Base-by-base conservation (phyloP, 352 stramenopile species). In the Phytophthora vignae region DNA sequence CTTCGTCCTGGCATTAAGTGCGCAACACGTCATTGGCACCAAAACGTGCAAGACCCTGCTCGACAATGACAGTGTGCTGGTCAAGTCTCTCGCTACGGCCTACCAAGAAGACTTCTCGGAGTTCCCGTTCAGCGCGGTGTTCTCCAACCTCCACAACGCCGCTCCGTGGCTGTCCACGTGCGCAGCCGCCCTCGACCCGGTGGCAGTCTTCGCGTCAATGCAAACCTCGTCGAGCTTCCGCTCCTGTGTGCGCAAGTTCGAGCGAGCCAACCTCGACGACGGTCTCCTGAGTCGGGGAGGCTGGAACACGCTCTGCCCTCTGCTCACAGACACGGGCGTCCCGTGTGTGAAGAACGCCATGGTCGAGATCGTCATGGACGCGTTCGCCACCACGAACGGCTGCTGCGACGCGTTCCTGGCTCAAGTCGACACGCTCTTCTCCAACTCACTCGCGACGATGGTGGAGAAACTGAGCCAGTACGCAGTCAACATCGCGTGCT, bases 151-250 rank as follows among this genome's bases (percentile, higher is more conserved):
- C 38, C 54, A 84, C 60, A 33, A 40, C 1, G 38, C 68, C 14
- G 49, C 74, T 33, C 79, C 77, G 21, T 81, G 69, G 72, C 58
- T 87, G 15, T 83, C 79, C 9, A 75, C 64, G n/a, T 87, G 79
- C 52, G 57, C 73, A 1, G 79, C 79, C 0, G 42, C 71, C 7
- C 64, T 87, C 15, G 61, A 84, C n/a, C 65, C 65, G 0, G 25
- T 68, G 21, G 38, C 70, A 0, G 22, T 83, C 14, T 53, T 54
- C 36, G 29, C 63, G 0, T 68, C 66, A 2, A 49, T 61, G 5
- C n/a, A 36, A 12, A 42, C 69, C 1, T 79, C 72, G 9, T 62
- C 59, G n/a, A 77, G 52, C 6, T 68, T 77, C 33, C 7, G 48
- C 1, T 53, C 42, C 5, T 87, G 79, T 49, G 60, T 76, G 21